Base-by-base conservation (phyloP, 345 rosid species). In the Ailanthus altissimus region DNA sequence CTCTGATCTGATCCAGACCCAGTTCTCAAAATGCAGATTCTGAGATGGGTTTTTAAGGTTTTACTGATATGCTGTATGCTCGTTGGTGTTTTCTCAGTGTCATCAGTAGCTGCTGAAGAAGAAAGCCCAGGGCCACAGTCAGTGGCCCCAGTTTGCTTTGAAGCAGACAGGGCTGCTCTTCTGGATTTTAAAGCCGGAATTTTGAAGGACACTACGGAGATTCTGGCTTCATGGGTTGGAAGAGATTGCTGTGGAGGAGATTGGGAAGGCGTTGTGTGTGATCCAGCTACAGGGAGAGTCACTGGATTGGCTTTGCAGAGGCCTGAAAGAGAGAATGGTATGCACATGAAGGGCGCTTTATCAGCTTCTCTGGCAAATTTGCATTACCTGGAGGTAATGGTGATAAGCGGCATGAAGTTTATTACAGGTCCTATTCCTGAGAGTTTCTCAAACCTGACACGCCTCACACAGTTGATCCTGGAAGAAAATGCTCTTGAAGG, bases 181-280 rank as follows among this genome's bases (percentile, higher is more conserved):
- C 90, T 92, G 47, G 77, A 82, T 15, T 93, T 95, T 91, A 95
- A 93, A 84, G 82, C 92, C 62, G 88, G 81, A 74, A 93, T 95
- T 83, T 46, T 80, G 63, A 66, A 84, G 62, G 99, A 93, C 83
- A 90, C 97, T 40, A 89, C 96, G 0, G 96, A 78, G 9, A 83
- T 80, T 84, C 82, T 93, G 1, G 80, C 86, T 28, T 89, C 98
- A 5, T 95, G 99, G 98, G 79, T 81, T 1, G 96, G 98, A 32
- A 81, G 70, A 64, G 91, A 90, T 51, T 95, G 98, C 85, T 92
- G 97, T 42, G 82, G 84, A 58, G 97, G 93, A 67, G 97, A 90
- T 38, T 95, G 99, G 99, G 98, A 89, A 75, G 99, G 98, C 63
- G 92, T 95, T 73, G 84, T 81, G 76, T 95, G 99, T 75, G 83